phyloP scores from a whole-genome alignment of 305 asterid genomes.

The Rubia balearica region DNA sequence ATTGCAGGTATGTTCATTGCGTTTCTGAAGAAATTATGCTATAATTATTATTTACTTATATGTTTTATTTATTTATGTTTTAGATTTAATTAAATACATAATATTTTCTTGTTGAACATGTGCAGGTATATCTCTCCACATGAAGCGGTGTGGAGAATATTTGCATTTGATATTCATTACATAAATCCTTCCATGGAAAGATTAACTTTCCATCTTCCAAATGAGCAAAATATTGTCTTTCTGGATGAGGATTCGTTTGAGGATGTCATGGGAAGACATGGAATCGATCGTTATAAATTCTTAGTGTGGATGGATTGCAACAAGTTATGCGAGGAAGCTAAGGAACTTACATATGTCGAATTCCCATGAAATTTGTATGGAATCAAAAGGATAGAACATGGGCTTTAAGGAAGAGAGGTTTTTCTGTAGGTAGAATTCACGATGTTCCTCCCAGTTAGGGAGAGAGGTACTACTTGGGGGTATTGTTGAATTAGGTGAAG shows the following conservation, averaged over 20 bases:
- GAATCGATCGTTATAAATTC: neutral
- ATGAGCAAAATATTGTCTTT: neutral
- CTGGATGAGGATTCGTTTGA: neutral
- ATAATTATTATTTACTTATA: too few relatives aligned
- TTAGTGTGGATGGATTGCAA: neutral
- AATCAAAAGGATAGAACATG: neutral
- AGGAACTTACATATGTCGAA: neutral
- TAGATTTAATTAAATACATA: too few relatives aligned
- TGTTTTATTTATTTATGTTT: too few relatives aligned
- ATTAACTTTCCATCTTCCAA: neutral
- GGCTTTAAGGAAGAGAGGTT: neutral
- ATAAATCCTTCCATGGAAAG: neutral
- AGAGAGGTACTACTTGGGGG: neutral
- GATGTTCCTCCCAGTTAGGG: neutral
- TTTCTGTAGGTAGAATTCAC: neutral
- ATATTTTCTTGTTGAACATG: neutral
- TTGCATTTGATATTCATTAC: neutral
- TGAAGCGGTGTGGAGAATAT: constrained; percentile 3
- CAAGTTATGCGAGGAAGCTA: neutral
- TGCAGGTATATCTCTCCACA: neutral
- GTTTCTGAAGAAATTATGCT: too few relatives aligned
- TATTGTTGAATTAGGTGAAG: neutral
- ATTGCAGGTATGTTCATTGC: too few relatives aligned
- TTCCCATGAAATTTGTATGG: constrained; percentile 5
- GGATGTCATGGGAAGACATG: neutral